A percentile compares a stretch with the other conserved stretches of the same genome.
These are phyloP conservation scores for Debaryomycetaceae sp. DNA, from an alignment of 1,139 yeast species.

Conservation along the genomic window DNA sequence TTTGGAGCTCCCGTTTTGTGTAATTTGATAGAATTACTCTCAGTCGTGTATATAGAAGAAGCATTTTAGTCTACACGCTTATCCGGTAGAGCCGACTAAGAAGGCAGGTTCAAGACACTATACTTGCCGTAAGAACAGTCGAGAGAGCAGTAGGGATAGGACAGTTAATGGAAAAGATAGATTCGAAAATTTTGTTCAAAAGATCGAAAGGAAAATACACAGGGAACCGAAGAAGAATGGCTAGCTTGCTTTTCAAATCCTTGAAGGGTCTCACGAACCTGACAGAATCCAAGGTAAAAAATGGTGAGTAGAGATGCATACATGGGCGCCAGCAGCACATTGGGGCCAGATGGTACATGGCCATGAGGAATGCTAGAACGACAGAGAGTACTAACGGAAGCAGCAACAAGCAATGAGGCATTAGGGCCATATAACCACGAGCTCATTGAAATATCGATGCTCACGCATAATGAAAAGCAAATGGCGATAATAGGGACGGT, in stretches of 20 bases:
- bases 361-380: no score
- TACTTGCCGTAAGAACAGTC: no score
- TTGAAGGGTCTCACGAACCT: constrained; percentile 12
- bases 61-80: background rate
- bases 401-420: constrained; percentile 36
- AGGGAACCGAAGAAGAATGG: background rate
- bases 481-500: constrained; percentile 15
- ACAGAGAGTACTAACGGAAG: constrained; percentile 6
- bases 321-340: background rate
- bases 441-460: constrained; percentile 29
- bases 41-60: background rate
- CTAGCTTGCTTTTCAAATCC: constrained; percentile 8
- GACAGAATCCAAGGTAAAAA: constrained; percentile 14
- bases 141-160: no score
- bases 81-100: background rate
- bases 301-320: constrained; percentile 9
- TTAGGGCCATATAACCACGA: constrained; percentile 41
- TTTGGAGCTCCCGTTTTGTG: background rate
- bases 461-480: constrained; percentile 20
- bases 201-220: background rate
- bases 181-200: no score
- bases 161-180: no score
- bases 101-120: no score
- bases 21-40: background rate
- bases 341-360: no score